Evolutionary conservation across 805 yeast genomes (phyloP), one percentile per base, ranked within the genome.

Genomic region (Pichia kluyveri): DNA sequence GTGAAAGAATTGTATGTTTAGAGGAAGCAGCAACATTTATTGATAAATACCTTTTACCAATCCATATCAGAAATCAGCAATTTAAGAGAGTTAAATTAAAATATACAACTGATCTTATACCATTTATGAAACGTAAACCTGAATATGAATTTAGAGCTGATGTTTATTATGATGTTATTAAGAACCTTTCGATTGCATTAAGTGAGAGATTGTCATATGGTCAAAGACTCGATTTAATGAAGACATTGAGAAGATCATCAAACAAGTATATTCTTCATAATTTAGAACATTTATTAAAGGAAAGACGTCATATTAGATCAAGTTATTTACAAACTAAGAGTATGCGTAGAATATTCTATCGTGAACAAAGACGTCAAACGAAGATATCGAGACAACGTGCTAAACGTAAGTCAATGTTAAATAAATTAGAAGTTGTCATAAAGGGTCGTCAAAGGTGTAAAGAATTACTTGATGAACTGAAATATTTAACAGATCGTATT

Each of bases 21-120:
- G 42, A 52, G 17, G 53, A 55, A 7, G 55, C 63, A 5, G 54
- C 66, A 17, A 37, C 37, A 23, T 59, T 67, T 40, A 52, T 63
- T 42, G 66, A 67, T 43, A 49, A 47, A 31, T 54, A 49, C 28
- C 34, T 67, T 40, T 42, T 66, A n/a, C 59, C 62, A 15, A 59
- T 61, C 14, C 56, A 52, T 45, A 50, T 54, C 8, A 38, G 38
- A 14, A 40, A 48, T 15, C 40, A 40, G 30, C 19, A 41, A 14
- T 40, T 51, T 11, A 46, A 50, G 34, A 42, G 39, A 41, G 44
- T 51, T 48, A 49, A 44, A 36, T 15, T 54, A n/a, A 48, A 47
- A 23, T 44, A 50, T 38, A 42, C 50, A n/a, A 46, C 52, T 30
- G 52, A 50, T 6, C 15, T 42, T 19, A 41, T 47, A 10, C 52